Evolutionary conservation across 495 filamentous ascomycete species (phyloP).

Genomic region (Podospora comata): DNA sequence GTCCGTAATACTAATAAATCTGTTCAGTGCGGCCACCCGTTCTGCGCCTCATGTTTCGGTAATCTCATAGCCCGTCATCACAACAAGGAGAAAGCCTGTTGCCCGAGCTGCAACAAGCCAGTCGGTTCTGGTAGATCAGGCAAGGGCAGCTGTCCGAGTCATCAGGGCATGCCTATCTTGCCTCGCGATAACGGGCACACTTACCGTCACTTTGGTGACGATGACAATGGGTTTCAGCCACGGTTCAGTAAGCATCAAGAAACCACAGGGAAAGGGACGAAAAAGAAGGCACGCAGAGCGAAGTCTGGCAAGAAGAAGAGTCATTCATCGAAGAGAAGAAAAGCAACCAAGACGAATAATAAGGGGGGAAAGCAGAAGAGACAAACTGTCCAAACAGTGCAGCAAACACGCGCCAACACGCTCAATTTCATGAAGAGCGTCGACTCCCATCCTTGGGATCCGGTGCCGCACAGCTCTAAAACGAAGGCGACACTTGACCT

Average conservation of each 20-base stretch:
- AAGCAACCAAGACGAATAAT: no score
- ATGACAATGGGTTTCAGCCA: constrained; percentile 16
- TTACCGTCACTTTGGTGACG: constrained; percentile 7
- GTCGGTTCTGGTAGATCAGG: background rate
- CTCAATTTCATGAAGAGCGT: constrained; percentile 9
- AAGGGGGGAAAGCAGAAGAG: background rate
- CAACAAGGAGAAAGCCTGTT: background rate
- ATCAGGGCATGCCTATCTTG: background rate
- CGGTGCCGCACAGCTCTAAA: constrained; percentile 32
- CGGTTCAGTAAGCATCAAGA: background rate
- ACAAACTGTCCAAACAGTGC: background rate
- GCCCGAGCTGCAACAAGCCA: background rate
- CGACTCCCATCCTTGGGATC: constrained; percentile 14
- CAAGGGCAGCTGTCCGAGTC: background rate
- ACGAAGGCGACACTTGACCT: constrained; percentile 30
- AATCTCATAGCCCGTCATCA: background rate
- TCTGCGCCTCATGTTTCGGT: constrained; percentile 26
- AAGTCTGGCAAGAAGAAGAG: no score
- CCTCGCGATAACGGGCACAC: background rate
- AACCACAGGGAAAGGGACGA: no score
- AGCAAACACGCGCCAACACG: constrained; percentile 9
- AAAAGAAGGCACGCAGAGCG: no score
- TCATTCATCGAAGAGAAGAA: no score
- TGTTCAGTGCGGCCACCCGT: constrained; percentile 33
- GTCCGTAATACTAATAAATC: background rate